phyloP scores from a whole-genome alignment of 148 eudicot species.

The Beta vulgaris region DNA sequence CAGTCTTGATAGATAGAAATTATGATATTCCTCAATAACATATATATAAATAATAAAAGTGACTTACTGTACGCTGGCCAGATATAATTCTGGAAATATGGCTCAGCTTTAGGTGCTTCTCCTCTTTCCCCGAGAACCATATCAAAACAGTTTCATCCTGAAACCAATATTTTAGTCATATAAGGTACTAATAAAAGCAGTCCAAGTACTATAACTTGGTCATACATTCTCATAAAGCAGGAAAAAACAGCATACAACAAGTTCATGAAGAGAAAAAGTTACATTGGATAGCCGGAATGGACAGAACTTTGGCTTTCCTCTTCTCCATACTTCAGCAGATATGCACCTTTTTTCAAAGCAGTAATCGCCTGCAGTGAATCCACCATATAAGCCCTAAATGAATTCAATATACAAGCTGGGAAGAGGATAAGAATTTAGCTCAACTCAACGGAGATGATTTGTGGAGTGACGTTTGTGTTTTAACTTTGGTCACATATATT shows the following conservation, averaged over 20 bases:
- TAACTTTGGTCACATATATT: background rate
- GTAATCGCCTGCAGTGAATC: constrained; percentile 72
- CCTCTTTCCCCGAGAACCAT: constrained; percentile 96
- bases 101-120: constrained; percentile 83
- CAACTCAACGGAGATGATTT: background rate
- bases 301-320: constrained; percentile 88
- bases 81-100: constrained; percentile 91
- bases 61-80: constrained; percentile 95
- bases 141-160: constrained; percentile 89
- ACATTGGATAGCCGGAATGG: constrained; percentile 92
- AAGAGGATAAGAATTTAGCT: constrained; percentile 3
- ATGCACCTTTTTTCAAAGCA: constrained; percentile 87
- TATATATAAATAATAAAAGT: constrained; percentile 12
- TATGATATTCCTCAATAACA: background rate
- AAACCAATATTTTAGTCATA: constrained; percentile 26
- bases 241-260: background rate
- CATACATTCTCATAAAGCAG: background rate
- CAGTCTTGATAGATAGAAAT: background rate
- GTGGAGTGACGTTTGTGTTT: background rate
- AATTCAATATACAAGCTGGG: constrained; percentile 12
- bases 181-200: constrained; percentile 7
- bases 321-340: constrained; percentile 86
- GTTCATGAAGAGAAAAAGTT: constrained; percentile 27
- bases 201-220: background rate
- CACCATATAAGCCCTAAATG: constrained; percentile 14